Evolutionary conservation across 2,329 filamentous ascomycete species (phyloP).

Genomic region (Venturia nashicola): DNA sequence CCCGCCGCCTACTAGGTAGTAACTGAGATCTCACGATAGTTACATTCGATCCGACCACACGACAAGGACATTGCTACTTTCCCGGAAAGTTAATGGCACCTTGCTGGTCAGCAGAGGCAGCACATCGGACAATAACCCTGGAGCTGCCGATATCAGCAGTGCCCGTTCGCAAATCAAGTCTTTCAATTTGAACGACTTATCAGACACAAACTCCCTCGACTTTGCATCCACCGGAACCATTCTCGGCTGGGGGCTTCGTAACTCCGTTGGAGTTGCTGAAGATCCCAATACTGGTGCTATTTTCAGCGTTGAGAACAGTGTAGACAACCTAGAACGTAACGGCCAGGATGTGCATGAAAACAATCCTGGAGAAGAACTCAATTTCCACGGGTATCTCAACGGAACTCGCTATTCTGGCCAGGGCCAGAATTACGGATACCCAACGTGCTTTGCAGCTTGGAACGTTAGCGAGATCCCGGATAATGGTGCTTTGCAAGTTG

Average conservation of each 20-base stretch:
- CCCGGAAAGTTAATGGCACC: slow-evolving; percentile 39
- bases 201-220: slow-evolving; percentile 27
- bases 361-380: slow-evolving; percentile 64
- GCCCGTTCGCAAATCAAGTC: slow-evolving; percentile 58
- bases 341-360: slow-evolving; percentile 51
- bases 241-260: slow-evolving; percentile 57
- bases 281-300: slow-evolving; percentile 39
- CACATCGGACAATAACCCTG: slow-evolving; percentile 46
- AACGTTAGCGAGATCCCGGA: slow-evolving; percentile 37
- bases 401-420: slow-evolving; percentile 30
- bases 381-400: slow-evolving; percentile 54
- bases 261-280: slow-evolving; percentile 60
- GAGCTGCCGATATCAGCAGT: slow-evolving; percentile 36
- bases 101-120: slow-evolving; percentile 57
- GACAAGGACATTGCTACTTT: slow-evolving; percentile 55
- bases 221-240: slow-evolving; percentile 39
- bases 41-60: slow-evolving; percentile 38
- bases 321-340: slow-evolving; percentile 48
- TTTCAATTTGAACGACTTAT: slow-evolving; percentile 37
- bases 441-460: slow-evolving; percentile 57
- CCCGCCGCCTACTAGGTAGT: no score
- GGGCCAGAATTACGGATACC: slow-evolving; percentile 56
- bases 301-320: slow-evolving; percentile 56
- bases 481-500: slow-evolving; percentile 30
- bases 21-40: not conserved